Evolutionary conservation across 257 asterid species (phyloP), one percentile per base, ranked within the genome.

Genomic region (Solanum pimpinellifolium): DNA sequence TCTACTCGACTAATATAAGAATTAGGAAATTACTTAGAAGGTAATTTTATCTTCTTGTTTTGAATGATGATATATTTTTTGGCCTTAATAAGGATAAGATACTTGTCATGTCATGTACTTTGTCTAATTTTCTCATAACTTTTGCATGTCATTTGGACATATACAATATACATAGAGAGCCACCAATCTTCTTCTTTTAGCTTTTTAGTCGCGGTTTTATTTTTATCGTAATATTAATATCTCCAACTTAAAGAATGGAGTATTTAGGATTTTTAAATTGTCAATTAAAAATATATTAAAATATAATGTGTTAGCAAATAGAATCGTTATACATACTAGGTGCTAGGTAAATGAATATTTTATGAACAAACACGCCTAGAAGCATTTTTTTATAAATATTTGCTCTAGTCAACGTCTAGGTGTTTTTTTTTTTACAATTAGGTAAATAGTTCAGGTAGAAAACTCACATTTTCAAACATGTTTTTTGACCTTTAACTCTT

Each of bases 81-180:
- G 4, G 46, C 23, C 6, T 18, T 41, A 18, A 72, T 35, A 35
- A 72, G 23, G 80, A 25, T 27, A 25, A 46, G 41, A 78, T 27
- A 49, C 85, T 18, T 5, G 85, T 47, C 85, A 47, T 47, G 44
- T 80, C 69, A 29, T 81, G 42, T 65, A 27, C 29, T 46, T 47
- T 47, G 12, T 27, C 31, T 18, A 81, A 49, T 29, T 44, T 81
- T 39, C 31, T 49, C 85, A 18, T 11, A 49, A 49, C 6, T 29
- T 81, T 81, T 81, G 85, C 85, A 49, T 49, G 85, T 81, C 41
- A 13, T 80, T 80, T 80, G 69, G 85, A 29, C 14, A 80, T 47
- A 47, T 80, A 69, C 9, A 16, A 47, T 80, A 69, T 70, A 16
- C n/a, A 16, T 69, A 11, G 72, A 65, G 15, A 65, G 7, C 15